Evolutionary conservation across 345 rosid species (phyloP).

Genomic region (Corchorus olitorius): DNA sequence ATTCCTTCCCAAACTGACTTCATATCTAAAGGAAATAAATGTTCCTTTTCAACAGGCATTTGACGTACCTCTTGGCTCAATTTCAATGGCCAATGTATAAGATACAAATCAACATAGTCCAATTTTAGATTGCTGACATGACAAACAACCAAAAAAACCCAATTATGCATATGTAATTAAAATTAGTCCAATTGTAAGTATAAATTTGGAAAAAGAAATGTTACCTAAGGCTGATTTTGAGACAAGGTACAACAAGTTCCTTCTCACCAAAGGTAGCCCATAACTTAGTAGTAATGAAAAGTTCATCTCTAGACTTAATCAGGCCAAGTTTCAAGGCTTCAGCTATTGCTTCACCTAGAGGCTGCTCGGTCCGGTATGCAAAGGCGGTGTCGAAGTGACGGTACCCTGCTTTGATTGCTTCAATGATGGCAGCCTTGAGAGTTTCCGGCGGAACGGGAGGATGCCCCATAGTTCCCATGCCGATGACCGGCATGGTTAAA

Average conservation of each 20-base stretch:
- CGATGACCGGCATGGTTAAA: too few species aligned
- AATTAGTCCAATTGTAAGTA: too few species aligned
- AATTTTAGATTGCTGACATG: slow-evolving; percentile 30
- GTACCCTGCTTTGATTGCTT: too few species aligned
- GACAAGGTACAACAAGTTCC: background rate
- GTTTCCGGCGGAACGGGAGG: too few species aligned
- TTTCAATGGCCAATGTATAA: slow-evolving; percentile 38
- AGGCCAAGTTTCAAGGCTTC: background rate
- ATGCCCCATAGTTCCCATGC: too few species aligned
- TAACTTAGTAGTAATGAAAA: background rate
- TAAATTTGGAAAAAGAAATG: background rate
- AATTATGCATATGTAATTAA: background rate
- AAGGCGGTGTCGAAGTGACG: too few species aligned
- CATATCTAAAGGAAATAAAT: slow-evolving; percentile 26
- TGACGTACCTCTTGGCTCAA: slow-evolving; percentile 20
- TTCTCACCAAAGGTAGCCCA: background rate
- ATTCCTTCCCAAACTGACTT: slow-evolving; percentile 42
- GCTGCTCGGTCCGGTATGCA: too few species aligned
- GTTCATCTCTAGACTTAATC: background rate
- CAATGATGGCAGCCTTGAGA: too few species aligned
- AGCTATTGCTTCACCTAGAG: background rate
- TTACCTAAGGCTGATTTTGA: background rate
- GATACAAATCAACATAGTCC: slow-evolving; percentile 39
- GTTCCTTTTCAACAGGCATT: slow-evolving; percentile 19
- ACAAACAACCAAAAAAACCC: background rate